phyloP scores from a whole-genome alignment of 495 filamentous ascomycete species.

The Tetracladium setigerum region DNA sequence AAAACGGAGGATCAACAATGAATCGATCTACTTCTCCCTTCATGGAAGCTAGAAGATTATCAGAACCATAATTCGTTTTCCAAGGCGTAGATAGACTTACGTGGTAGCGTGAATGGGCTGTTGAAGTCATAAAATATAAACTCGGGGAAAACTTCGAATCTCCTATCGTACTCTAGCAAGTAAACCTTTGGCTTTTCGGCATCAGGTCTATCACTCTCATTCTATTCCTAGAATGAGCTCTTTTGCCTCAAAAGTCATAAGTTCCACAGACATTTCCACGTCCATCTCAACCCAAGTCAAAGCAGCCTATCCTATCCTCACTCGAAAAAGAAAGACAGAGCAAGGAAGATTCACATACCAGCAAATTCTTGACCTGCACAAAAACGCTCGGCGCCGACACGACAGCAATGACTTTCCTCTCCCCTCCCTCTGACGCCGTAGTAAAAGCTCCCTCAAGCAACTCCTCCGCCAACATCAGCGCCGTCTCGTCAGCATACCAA shows the following conservation, averaged over 20 bases:
- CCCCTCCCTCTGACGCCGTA: conserved; percentile 9
- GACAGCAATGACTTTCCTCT: conserved; percentile 41
- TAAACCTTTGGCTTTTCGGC: conserved; percentile 42
- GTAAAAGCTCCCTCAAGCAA: conserved; percentile 50
- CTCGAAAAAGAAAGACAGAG: neutral
- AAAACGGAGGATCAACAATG: conserved; percentile 70
- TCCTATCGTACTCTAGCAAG: conserved; percentile 63
- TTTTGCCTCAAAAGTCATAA: neutral
- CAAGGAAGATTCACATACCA: conserved; percentile 33
- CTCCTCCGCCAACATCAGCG: conserved; percentile 49
- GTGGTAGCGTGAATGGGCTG: conserved; percentile 52
- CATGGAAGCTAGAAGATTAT: conserved; percentile 32
- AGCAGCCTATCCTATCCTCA: too few relatives aligned
- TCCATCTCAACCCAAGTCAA: too few relatives aligned
- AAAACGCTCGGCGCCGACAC: conserved; percentile 73
- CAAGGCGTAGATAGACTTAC: conserved; percentile 24
- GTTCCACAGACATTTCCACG: too few relatives aligned
- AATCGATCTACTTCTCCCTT: conserved; percentile 59
- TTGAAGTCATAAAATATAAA: conserved; percentile 68
- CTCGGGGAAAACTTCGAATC: conserved; percentile 63
- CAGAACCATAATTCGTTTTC: neutral
- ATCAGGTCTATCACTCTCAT: conserved; percentile 22
- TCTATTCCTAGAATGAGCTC: conserved; percentile 5
- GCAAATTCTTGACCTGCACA: conserved; percentile 60
- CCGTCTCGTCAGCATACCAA: conserved; percentile 70